A percentile compares a stretch with the other conserved stretches of the same genome.
These are phyloP conservation scores for Diaporthe citri DNA, from an alignment of 2,329 filamentous ascomycete species.

Conservation along the genomic window DNA sequence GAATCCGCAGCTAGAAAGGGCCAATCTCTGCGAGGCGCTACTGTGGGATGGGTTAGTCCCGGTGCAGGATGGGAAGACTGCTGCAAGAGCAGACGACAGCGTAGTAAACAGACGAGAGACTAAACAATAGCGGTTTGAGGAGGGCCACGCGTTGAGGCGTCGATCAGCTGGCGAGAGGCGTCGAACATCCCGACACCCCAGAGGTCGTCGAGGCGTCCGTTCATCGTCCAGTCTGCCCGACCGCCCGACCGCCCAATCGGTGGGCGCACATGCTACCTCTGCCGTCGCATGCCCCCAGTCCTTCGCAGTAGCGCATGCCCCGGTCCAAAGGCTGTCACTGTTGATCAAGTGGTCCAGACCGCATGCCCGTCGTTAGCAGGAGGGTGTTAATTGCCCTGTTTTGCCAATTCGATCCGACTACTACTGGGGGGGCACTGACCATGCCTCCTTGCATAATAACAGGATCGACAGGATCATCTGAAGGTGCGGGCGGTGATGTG, in stretches of 20 bases:
- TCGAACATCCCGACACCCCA: neutral
- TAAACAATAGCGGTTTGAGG: slow-evolving; percentile 11
- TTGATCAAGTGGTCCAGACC: slow-evolving; percentile 31
- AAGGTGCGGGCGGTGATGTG: neutral
- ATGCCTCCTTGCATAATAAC: neutral
- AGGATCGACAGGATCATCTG: slow-evolving; percentile 22
- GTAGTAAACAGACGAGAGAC: neutral
- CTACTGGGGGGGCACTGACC: neutral
- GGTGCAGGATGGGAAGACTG: too few species aligned
- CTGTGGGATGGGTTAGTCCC: neutral
- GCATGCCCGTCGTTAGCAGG: neutral
- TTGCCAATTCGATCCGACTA: slow-evolving; percentile 20
- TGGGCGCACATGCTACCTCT: neutral
- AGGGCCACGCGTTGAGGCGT: slow-evolving; percentile 20
- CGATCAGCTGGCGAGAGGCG: slow-evolving; percentile 4
- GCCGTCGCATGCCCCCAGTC: slow-evolving; percentile 3
- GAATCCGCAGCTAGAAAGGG: slow-evolving; percentile 14
- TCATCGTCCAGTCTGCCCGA: neutral
- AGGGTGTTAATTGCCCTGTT: slow-evolving; percentile 6
- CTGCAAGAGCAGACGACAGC: neutral
- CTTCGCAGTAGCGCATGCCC: neutral
- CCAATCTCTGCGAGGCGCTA: slow-evolving; percentile 15
- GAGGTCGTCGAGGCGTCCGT: slow-evolving; percentile 6
- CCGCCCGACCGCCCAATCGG: neutral
- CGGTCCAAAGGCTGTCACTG: neutral